phyloP scores from a whole-genome alignment of 306 rosid species.

The Pueraria montana region DNA sequence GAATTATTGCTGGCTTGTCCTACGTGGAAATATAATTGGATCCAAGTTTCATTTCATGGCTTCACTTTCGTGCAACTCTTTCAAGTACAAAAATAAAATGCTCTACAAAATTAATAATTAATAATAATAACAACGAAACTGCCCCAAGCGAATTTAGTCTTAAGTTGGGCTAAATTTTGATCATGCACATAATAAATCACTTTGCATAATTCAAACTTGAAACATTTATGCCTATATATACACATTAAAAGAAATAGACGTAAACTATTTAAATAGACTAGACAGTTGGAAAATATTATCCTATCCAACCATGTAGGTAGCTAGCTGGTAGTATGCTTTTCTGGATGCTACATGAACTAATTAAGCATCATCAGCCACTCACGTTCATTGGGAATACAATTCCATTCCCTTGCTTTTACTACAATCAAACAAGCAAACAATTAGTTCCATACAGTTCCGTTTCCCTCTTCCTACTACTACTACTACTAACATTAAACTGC shows the following conservation, averaged over 20 bases:
- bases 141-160: not conserved
- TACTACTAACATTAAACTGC: not conserved
- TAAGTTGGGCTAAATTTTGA: not conserved
- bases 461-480: not conserved
- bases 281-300: slow-evolving; percentile 32
- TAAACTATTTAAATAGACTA: not conserved
- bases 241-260: too few relatives aligned
- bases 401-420: slow-evolving; percentile 49
- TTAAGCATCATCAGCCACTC: slow-evolving; percentile 45
- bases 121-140: not conserved
- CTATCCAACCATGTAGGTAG: slow-evolving; percentile 14
- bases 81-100: not conserved
- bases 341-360: slow-evolving; percentile 30
- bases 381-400: slow-evolving; percentile 57
- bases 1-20: not conserved
- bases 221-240: not conserved
- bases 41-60: too few relatives aligned
- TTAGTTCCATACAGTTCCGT: not conserved
- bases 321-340: too few relatives aligned
- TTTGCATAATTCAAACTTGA: not conserved
- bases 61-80: too few relatives aligned
- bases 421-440: slow-evolving; percentile 20
- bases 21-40: not conserved
- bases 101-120: not conserved
- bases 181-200: not conserved